Percentiles rank a stretch among this genome's conserved stretches.
Conservation (phyloP, 2,329 filamentous ascomycete genomes). For the Penicillium sp. region DNA sequence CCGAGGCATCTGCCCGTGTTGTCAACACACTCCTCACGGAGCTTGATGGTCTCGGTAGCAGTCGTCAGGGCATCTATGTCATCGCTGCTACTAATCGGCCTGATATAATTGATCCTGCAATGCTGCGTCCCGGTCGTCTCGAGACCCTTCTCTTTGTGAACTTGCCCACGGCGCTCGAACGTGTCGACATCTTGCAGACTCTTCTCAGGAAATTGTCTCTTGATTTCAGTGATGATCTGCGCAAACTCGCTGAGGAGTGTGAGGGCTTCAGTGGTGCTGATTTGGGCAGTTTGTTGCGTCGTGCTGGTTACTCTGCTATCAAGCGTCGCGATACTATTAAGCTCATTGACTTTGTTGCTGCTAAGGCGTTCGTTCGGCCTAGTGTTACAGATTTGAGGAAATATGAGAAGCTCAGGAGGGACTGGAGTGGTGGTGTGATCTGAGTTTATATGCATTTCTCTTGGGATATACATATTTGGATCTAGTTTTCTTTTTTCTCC, state of each 20-base stretch:
- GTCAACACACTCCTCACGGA: constrained; percentile 95
- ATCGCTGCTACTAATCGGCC: constrained; percentile 93
- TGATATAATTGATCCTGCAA: constrained; percentile 94
- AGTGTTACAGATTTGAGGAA: constrained; percentile 58
- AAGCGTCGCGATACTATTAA: constrained; percentile 49
- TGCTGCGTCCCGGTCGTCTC: constrained; percentile 85
- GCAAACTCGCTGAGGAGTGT: constrained; percentile 68
- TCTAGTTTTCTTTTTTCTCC: not conserved
- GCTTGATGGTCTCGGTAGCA: constrained; percentile 75
- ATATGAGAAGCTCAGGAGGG: constrained; percentile 55
- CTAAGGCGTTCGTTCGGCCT: constrained; percentile 41
- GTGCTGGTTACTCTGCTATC: constrained; percentile 59
- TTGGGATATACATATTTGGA: not conserved
- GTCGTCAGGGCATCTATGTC: constrained; percentile 82
- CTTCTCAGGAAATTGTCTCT: constrained; percentile 53
- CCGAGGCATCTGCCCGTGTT: constrained; percentile 80
- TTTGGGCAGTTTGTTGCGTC: constrained; percentile 57
- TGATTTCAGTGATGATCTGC: constrained; percentile 55
- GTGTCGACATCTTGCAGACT: constrained; percentile 80
- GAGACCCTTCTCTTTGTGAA: constrained; percentile 89
- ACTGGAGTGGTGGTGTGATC: constrained; percentile 45
- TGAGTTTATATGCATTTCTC: constrained; percentile 13
- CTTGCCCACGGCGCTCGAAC: constrained; percentile 72
- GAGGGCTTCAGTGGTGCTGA: constrained; percentile 73
- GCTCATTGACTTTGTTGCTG: constrained; percentile 43